Base-by-base conservation (phyloP, 2,329 filamentous ascomycete genomes). In the Lachnellula arida region DNA sequence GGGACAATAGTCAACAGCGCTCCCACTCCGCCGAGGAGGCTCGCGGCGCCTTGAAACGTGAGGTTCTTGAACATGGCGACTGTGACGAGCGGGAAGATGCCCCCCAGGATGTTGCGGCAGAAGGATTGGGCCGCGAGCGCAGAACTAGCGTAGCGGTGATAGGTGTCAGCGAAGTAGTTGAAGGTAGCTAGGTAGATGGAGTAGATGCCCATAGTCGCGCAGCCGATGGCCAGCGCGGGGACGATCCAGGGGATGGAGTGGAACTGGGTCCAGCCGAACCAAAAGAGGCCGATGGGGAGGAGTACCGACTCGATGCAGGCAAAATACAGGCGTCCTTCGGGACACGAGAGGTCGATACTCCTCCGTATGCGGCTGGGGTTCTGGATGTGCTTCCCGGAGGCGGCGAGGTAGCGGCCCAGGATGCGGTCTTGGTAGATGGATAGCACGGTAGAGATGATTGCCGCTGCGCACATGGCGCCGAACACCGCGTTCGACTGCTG, bases 141-240 rank as follows among this genome's bases (percentile, higher is more conserved):
- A 0, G 89, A 94, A 40, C 86, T 91, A 0, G 92, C 90, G 65
- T 93, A 96, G 2, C 81, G 78, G 68, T 91, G 87, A 71, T 96
- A 97, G 1, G 86, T 87, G 68, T 97, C 92, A 19, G 91, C 91
- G 1, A 97, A 79, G 65, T 96, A 97, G 69, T 97, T 97, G 75
- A 97, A 96, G 0, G 91, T 89, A 2, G 91, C 87, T 1, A 97
- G 79, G 68, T 95, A 95, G 37, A 97, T 84, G 42, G 84, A 86
- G 70, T 90, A 93, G 61, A 97, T 95, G 28, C 92, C 87, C 77
- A 93, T 88, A 0, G 88, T 93, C 0, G 90, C 86, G 57, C 91
- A 81, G 0, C 79, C 82, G 35, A 96, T 78, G 0, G 84, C 87
- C 3, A 93, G 72, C 0, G 84, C 74, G 0, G 90, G 89, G 0